Evolutionary conservation across 2,329 filamentous ascomycete genomes (phyloP).

Genomic region (Coniochaeta prunicola): DNA sequence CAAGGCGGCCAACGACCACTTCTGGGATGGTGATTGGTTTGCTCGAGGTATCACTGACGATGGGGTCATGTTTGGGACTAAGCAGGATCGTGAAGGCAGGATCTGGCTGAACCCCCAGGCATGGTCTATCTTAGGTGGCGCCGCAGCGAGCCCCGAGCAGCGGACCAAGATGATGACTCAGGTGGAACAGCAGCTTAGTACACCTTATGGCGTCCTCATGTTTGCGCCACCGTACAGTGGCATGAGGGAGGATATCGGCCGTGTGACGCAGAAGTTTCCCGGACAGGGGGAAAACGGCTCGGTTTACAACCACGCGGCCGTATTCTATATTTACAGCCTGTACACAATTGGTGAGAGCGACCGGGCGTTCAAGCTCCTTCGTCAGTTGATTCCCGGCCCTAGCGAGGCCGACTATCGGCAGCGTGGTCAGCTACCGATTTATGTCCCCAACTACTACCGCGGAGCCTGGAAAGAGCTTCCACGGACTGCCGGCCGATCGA

Average conservation of each 20-base stretch:
- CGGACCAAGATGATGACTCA: conserved; percentile 36
- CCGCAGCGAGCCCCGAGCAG: conserved; percentile 33
- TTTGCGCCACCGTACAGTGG: conserved; percentile 45
- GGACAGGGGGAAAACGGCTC: conserved; percentile 51
- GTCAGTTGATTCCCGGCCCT: conserved; percentile 48
- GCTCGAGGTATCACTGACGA: conserved; percentile 51
- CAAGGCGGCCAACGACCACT: conserved; percentile 38
- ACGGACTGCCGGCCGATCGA: conserved; percentile 46
- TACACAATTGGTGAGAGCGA: conserved; percentile 42
- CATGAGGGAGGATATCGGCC: conserved; percentile 52
- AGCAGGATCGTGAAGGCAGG: conserved; percentile 41
- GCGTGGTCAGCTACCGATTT: conserved; percentile 48
- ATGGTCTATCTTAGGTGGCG: conserved; percentile 45
- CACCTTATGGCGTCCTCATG: conserved; percentile 48
- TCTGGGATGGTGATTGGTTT: conserved; percentile 52
- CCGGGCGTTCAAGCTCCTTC: conserved; percentile 41
- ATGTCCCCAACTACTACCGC: conserved; percentile 53
- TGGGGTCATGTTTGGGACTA: conserved; percentile 42
- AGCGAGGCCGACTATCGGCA: conserved; percentile 40
- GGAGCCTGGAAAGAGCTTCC: conserved; percentile 40
- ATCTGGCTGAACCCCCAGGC: conserved; percentile 54
- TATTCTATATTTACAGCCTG: conserved; percentile 47
- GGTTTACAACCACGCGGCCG: conserved; percentile 50
- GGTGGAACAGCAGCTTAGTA: conserved; percentile 42
- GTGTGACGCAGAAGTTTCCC: conserved; percentile 51